Evolutionary conservation across 306 rosid genomes (phyloP).

Genomic region (Vigna unguiculata): DNA sequence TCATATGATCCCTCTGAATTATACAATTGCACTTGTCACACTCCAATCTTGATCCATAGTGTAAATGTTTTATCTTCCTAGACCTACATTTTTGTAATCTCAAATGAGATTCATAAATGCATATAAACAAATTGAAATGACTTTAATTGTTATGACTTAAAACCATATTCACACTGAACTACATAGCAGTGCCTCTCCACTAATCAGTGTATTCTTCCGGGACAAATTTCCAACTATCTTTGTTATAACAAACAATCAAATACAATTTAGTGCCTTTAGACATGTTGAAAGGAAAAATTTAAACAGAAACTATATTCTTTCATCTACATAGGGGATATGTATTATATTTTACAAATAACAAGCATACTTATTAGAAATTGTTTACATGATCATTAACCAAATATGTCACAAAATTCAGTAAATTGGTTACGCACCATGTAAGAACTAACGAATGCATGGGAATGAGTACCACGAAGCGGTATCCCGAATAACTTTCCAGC

Average conservation of each 20-base stretch:
- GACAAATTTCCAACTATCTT: background rate
- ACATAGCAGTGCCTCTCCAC: background rate
- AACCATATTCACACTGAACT: constrained; percentile 8
- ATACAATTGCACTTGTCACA: constrained; percentile 13
- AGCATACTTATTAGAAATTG: constrained; percentile 12
- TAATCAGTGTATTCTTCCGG: constrained; percentile 1
- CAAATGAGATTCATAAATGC: background rate
- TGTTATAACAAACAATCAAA: constrained; percentile 7
- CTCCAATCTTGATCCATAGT: constrained; percentile 11
- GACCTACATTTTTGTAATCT: constrained; percentile 23
- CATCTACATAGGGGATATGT: background rate
- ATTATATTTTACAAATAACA: constrained; percentile 1
- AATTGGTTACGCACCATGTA: constrained; percentile 78
- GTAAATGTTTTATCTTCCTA: constrained; percentile 18
- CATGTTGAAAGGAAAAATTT: constrained; percentile 5
- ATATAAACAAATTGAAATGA: background rate
- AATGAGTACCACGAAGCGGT: constrained; percentile 98
- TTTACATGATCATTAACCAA: constrained; percentile 33
- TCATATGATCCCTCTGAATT: constrained; percentile 2
- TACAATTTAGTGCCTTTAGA: background rate
- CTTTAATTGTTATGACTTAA: constrained; percentile 20
- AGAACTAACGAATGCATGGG: constrained; percentile 99
- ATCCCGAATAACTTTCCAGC: constrained; percentile 96
- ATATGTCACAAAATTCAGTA: constrained; percentile 28
- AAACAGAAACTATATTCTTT: constrained; percentile 22